Percentiles rank a stretch among this genome's conserved stretches.
These are phyloP conservation scores for Penicillium sp. DNA, from an alignment of 2,329 filamentous ascomycete genomes.

Conservation along the genomic window DNA sequence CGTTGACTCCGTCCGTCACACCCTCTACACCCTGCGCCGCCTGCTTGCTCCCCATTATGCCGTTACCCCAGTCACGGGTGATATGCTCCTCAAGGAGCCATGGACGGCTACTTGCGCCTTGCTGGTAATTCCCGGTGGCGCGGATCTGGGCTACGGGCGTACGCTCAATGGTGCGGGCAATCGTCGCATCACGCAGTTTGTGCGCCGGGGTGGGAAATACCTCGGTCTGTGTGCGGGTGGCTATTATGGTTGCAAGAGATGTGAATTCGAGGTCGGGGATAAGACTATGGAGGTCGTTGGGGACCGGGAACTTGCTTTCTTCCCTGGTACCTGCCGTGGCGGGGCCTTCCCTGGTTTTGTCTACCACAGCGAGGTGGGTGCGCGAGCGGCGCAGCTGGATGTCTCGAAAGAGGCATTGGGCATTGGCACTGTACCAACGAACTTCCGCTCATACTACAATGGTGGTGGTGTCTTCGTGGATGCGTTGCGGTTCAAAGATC, in stretches of 20 bases:
- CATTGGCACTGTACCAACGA: slow-evolving; percentile 51
- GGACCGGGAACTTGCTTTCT: slow-evolving; percentile 78
- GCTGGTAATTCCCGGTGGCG: slow-evolving; percentile 86
- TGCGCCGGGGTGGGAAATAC: slow-evolving; percentile 77
- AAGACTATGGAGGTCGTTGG: slow-evolving; percentile 78
- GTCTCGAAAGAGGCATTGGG: slow-evolving; percentile 59
- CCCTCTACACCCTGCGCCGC: slow-evolving; percentile 76
- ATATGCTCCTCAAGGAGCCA: slow-evolving; percentile 79
- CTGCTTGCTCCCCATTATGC: slow-evolving; percentile 88
- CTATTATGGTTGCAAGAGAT: slow-evolving; percentile 76
- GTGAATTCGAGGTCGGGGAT: slow-evolving; percentile 89
- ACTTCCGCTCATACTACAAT: slow-evolving; percentile 81
- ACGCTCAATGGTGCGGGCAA: slow-evolving; percentile 85
- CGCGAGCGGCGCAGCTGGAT: slow-evolving; percentile 63
- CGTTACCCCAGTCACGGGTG: slow-evolving; percentile 75
- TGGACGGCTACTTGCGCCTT: slow-evolving; percentile 84
- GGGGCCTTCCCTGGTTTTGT: slow-evolving; percentile 84
- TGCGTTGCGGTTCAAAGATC: slow-evolving; percentile 55
- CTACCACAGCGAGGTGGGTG: slow-evolving; percentile 82
- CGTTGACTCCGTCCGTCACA: slow-evolving; percentile 81
- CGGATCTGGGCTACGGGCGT: slow-evolving; percentile 87
- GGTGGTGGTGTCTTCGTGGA: slow-evolving; percentile 91
- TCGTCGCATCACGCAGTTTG: slow-evolving; percentile 73
- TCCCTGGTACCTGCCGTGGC: slow-evolving; percentile 77
- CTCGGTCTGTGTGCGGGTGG: slow-evolving; percentile 91